Conservation (phyloP, 768 basidiomycete species). For the Tricholoma flavovirens region DNA sequence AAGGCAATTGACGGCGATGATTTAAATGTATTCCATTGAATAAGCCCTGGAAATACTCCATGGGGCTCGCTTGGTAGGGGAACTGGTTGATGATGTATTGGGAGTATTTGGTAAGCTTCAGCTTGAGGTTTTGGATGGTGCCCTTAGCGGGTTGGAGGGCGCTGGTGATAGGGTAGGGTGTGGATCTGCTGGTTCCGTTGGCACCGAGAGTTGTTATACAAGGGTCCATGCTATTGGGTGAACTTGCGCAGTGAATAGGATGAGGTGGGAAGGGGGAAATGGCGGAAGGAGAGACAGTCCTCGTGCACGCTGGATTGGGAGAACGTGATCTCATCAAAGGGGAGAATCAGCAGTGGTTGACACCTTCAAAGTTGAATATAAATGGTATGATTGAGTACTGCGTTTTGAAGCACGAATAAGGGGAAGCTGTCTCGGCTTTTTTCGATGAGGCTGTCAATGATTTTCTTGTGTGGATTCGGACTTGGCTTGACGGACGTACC, state of each 20-base stretch:
- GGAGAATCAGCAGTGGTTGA: slow-evolving; percentile 97
- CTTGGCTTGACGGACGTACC: too few relatives aligned
- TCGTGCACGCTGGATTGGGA: slow-evolving; percentile 86
- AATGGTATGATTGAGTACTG: too few relatives aligned
- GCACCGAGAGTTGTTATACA: slow-evolving; percentile 94
- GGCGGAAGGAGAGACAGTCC: slow-evolving; percentile 77
- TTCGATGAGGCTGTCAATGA: too few relatives aligned
- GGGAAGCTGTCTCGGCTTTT: too few relatives aligned
- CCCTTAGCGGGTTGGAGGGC: slow-evolving; percentile 76
- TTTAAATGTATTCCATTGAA: too few relatives aligned
- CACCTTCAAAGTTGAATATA: slow-evolving; percentile 97
- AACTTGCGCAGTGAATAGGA: slow-evolving; percentile 37
- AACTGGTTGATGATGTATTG: slow-evolving; percentile 99
- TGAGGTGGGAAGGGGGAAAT: background rate
- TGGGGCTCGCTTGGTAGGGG: slow-evolving; percentile 84
- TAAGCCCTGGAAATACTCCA: slow-evolving; percentile 87
- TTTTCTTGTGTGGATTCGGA: too few relatives aligned
- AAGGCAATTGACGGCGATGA: too few relatives aligned
- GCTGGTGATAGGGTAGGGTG: slow-evolving; percentile 87
- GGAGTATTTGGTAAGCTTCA: slow-evolving; percentile 97
- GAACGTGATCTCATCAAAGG: slow-evolving; percentile 92
- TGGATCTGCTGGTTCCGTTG: slow-evolving; percentile 91
- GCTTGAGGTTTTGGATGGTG: slow-evolving; percentile 75
- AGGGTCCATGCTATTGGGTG: slow-evolving; percentile 77
- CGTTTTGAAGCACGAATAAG: too few relatives aligned